Percentiles rank a stretch among this genome's conserved stretches.
Conservation (phyloP, 768 basidiomycete species). For the Boletus fagicola region DNA sequence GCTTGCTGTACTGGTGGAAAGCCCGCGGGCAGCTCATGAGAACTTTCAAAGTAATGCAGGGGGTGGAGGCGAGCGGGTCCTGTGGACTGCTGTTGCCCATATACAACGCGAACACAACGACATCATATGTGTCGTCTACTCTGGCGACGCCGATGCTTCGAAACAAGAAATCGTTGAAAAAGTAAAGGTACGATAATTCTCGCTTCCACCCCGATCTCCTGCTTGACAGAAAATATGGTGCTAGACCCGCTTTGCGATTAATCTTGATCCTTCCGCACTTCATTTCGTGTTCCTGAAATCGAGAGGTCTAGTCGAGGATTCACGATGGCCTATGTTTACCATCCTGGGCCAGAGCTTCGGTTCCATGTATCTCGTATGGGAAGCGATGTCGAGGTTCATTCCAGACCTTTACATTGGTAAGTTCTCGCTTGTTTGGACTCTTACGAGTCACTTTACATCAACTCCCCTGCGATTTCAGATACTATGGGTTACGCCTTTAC, state of each 20-base stretch:
- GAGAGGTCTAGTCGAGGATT: slow-evolving; percentile 73
- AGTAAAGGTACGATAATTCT: slow-evolving; percentile 57
- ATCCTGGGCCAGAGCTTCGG: slow-evolving; percentile 90
- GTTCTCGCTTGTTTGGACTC: slow-evolving; percentile 15
- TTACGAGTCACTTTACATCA: slow-evolving; percentile 4
- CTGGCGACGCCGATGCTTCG: slow-evolving; percentile 77
- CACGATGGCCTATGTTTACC: slow-evolving; percentile 87
- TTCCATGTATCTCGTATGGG: slow-evolving; percentile 78
- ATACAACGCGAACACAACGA: slow-evolving; percentile 67
- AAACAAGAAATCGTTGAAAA: slow-evolving; percentile 80
- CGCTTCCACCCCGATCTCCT: neutral
- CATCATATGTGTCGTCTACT: slow-evolving; percentile 79
- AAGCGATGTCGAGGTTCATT: slow-evolving; percentile 74
- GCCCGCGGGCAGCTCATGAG: slow-evolving; percentile 32
- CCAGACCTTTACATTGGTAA: slow-evolving; percentile 91
- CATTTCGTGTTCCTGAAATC: slow-evolving; percentile 80
- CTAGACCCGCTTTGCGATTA: slow-evolving; percentile 80
- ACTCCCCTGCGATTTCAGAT: slow-evolving; percentile 47
- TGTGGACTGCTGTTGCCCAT: slow-evolving; percentile 86
- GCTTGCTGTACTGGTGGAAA: neutral
- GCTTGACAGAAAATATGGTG: neutral
- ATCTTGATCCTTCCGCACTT: slow-evolving; percentile 59
- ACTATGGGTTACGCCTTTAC: slow-evolving; percentile 99
- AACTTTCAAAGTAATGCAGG: slow-evolving; percentile 76
- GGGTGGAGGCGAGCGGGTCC: slow-evolving; percentile 92